Evolutionary conservation across 2,329 filamentous ascomycete genomes (phyloP), one percentile per base, ranked within the genome.

Genomic region (Cytospora leucostoma): DNA sequence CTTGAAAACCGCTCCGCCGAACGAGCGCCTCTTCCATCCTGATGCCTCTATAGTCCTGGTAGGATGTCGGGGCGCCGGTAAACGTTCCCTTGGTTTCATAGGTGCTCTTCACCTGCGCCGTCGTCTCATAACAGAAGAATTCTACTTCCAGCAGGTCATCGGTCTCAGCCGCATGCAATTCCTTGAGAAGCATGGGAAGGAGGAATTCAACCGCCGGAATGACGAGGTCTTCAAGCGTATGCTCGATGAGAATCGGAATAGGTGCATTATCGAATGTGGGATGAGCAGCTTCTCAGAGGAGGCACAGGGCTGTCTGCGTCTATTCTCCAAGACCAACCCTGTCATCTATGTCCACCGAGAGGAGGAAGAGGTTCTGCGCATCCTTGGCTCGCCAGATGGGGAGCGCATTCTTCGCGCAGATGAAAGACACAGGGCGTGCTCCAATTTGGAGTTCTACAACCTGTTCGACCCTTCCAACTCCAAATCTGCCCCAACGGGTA

Each of bases 371-470:
- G 82, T 91, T 35, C 81, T 85, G 65, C 78, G 79, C 1, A 82
- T 89, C 58, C 76, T 90, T 27, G 79, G 80, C 54, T 74, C 78
- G 2, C 76, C 80, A 7, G 81, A 84, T 50, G 80, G 87, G 12
- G 78, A 82, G 61, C 82, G 84, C 60, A 80, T 89, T 47, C 76
- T 90, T 3, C 76, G 78, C 35, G 82, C 80, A 32, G 82, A 83
- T 58, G 77, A 79, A 37, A 80, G 84, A 38, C 84, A 89, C 68
- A 81, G 87, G 60, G 77, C 79, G 7, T 89, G 86, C 73, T 87
- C 88, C 12, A 92, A 90, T 67, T 79, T 89, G 60, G 89, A 92
- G 70, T 92, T 89, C 71, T 91, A 85, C 76, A 91, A 91, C 68
- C 77, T 89, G 13, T 82, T 86, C 66, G 79, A 80, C 62, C 71